Percentiles rank a stretch among this genome's conserved stretches.
phyloP scores from a whole-genome alignment of 2,329 filamentous ascomycete species.

The Hymenoscyphus scutula region DNA sequence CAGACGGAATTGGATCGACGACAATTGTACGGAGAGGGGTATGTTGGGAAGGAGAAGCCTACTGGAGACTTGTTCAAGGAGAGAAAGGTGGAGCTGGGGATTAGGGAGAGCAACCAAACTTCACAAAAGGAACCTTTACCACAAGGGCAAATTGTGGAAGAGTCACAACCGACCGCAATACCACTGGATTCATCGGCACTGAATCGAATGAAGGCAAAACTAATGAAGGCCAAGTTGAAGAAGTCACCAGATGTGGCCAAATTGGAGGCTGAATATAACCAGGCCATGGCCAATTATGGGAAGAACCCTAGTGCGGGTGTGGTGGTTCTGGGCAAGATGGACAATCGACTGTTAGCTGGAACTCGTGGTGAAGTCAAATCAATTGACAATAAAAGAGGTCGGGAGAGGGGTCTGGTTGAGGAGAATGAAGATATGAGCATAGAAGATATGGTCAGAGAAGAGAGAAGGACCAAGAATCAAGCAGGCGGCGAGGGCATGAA shows the following conservation, averaged over 20 bases:
- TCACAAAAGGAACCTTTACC: conserved; percentile 29
- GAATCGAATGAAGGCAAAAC: conserved; percentile 86
- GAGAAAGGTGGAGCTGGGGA: conserved; percentile 60
- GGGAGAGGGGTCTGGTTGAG: conserved; percentile 78
- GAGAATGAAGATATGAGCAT: conserved; percentile 96
- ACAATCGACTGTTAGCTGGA: conserved; percentile 84
- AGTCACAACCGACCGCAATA: conserved; percentile 49
- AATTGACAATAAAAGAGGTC: conserved; percentile 76
- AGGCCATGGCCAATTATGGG: conserved; percentile 62
- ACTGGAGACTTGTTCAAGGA: conserved; percentile 83
- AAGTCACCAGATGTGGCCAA: conserved; percentile 71
- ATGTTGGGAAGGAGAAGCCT: conserved; percentile 81
- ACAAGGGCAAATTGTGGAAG: conserved; percentile 58
- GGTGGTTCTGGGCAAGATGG: conserved; percentile 81
- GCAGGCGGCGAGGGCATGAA: conserved; percentile 76
- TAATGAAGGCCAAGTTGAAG: conserved; percentile 93
- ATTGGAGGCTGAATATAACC: conserved; percentile 81
- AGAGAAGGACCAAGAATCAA: conserved; percentile 78
- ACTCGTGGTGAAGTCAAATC: conserved; percentile 69
- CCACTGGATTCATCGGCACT: conserved; percentile 73
- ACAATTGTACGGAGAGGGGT: conserved; percentile 78
- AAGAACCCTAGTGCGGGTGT: conserved; percentile 60
- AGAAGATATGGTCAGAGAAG: conserved; percentile 95
- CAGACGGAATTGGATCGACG: conserved; percentile 84
- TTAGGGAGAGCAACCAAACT: conserved; percentile 41